Conservation (phyloP, 2,329 filamentous ascomycete species). For the Ustulina deusta region DNA sequence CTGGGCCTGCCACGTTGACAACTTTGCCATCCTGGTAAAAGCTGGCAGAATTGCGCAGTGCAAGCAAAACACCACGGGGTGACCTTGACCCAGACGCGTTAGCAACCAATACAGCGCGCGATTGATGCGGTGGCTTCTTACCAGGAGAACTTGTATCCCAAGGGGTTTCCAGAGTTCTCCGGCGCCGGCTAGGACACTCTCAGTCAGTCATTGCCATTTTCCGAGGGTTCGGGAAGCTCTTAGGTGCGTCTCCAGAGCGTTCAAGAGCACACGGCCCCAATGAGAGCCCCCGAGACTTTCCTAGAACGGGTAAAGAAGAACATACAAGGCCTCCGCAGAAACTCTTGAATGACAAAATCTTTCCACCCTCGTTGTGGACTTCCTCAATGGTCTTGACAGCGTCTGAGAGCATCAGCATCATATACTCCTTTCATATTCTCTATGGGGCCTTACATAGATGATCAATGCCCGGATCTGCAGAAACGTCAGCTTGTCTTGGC, state of each 20-base stretch:
- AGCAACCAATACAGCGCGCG: constrained; percentile 8
- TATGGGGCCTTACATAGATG: neutral
- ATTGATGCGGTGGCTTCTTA: constrained; percentile 18
- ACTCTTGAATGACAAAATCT: constrained; percentile 82
- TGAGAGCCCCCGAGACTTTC: neutral
- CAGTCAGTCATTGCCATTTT: neutral
- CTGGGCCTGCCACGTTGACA: constrained; percentile 65
- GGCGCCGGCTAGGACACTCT: constrained; percentile 6
- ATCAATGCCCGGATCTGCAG: neutral
- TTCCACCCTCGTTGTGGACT: constrained; percentile 89
- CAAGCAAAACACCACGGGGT: constrained; percentile 81
- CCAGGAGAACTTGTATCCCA: constrained; percentile 90
- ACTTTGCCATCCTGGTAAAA: constrained; percentile 84
- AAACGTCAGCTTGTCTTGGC: neutral
- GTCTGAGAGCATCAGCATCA: constrained; percentile 52
- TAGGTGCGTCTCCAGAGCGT: neutral
- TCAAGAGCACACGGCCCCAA: neutral
- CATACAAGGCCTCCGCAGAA: constrained; percentile 69
- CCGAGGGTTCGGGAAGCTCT: neutral
- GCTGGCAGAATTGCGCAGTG: constrained; percentile 85
- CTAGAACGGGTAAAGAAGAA: constrained; percentile 43
- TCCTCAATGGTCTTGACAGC: constrained; percentile 89
- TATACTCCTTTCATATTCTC: neutral
- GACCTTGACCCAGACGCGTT: constrained; percentile 49
- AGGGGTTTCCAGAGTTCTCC: constrained; percentile 39